Evolutionary conservation across 805 yeast genomes (phyloP), one percentile per base, ranked within the genome.

Genomic region (Myxozyma vanderwaltii): DNA sequence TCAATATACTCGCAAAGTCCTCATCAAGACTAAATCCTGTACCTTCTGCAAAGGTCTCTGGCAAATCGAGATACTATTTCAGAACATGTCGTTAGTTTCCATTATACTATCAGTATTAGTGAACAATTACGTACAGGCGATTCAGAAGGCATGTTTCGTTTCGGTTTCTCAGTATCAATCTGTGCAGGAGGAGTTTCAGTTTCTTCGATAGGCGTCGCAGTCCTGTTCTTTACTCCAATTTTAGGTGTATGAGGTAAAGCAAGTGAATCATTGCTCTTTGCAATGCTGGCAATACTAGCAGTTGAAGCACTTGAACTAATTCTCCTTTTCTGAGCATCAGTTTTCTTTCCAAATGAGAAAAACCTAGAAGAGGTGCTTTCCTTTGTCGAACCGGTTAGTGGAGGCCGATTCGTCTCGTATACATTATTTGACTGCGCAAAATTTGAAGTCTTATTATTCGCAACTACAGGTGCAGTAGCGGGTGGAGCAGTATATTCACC

Each of bases 11-110:
- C 8, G 67, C 67, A 54, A 65, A 65, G 36, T 65, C 68, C 23
- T 63, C 68, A 36, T 65, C 68, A 8, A 65, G 59, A 43, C 62
- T 59, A 47, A 65, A 65, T 5, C 51, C 60, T 29, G 49, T 36
- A 35, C 51, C 44, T 6, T 29, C 46, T 4, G 44, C 54, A 39
- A 35, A 35, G 2, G 44, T 29, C 39, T 54, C 51, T 10, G 58
- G 49, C 12, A 54, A 21, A 13, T 17, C 51, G 33, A 54, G 36
- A 19, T 47, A 47, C 48, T 53, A 46, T 15, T n/a, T n/a, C n/a
- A n/a, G 2, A 17, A 13, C 13, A n/a, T n/a, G n/a, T n/a, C 15
- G 21, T 48, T n/a, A 48, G 43, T 29, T 8, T 44, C 19, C 4
- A 4, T 19, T 26, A 24, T 4, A 4, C 15, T n/a, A 27, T 19